phyloP scores from a whole-genome alignment of 176 grass and related monocot species.

The Chloris gayana region DNA sequence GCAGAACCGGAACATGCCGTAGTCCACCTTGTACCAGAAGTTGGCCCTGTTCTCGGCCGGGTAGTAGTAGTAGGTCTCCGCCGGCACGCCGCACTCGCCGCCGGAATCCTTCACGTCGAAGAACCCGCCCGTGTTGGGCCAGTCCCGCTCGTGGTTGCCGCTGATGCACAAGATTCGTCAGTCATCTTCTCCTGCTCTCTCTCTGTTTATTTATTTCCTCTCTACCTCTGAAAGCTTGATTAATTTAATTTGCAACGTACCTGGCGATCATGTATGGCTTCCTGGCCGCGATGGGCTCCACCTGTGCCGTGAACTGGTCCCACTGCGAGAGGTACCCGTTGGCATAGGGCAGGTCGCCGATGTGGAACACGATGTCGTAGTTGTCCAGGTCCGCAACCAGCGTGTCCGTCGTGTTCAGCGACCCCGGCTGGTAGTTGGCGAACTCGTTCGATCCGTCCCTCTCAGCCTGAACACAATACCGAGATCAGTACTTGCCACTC shows the following conservation, averaged over 20 bases:
- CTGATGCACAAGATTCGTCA: neutral
- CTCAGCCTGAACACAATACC: constrained; percentile 52
- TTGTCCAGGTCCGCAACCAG: constrained; percentile 64
- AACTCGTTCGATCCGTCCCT: constrained; percentile 84
- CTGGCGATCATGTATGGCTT: constrained; percentile 91
- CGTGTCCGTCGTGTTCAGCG: constrained; percentile 77
- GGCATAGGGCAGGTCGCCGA: constrained; percentile 81
- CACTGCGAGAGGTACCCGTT: constrained; percentile 94
- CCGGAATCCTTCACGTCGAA: constrained; percentile 67
- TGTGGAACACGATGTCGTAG: constrained; percentile 93
- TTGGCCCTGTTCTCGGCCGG: constrained; percentile 81
- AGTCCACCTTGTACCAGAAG: constrained; percentile 92
- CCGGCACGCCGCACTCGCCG: constrained; percentile 83
- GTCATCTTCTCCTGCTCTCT: too few species aligned
- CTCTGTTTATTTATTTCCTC: too few species aligned
- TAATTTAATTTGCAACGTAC: too few species aligned
- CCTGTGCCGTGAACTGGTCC: constrained; percentile 94
- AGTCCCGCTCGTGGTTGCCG: constrained; percentile 89
- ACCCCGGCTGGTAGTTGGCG: constrained; percentile 76
- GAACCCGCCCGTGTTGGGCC: constrained; percentile 73
- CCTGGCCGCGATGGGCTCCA: constrained; percentile 62
- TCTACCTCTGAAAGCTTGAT: too few species aligned
- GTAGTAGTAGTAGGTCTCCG: constrained; percentile 79
- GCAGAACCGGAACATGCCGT: constrained; percentile 90
- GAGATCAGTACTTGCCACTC: neutral